Base-by-base conservation (phyloP, 1,139 yeast genomes). In the Groenewaldozyma auringiensis region DNA sequence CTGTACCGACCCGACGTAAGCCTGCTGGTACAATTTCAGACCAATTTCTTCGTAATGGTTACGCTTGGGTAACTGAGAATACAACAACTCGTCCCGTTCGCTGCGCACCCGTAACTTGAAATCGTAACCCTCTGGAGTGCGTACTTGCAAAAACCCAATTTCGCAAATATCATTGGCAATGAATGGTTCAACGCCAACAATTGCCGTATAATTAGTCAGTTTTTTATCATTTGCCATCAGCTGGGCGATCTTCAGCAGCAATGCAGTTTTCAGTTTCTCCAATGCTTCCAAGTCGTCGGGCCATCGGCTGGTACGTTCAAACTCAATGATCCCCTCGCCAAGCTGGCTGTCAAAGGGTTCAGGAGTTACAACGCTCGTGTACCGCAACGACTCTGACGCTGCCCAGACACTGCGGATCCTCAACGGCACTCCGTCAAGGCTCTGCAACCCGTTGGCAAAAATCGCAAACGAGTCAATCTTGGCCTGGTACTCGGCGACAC, bases 241-340 rank as follows among this genome's bases (percentile, higher is more conserved):
- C 47, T 85, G 87, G 50, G 78, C 74, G 16, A 89, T 76, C 56
- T 84, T 83, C 43, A 94, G 63, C 55, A 92, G 68, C 55, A 94
- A 86, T 4, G 97, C 98, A 34, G 92, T 76, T 61, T 94, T 94
- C 16, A 95, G 84, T 58, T 83, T 81, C 61, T 92, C 98, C 48
- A 88, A 69, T 0, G 96, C 89, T 33, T 73, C 69, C 3, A 87
- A 63, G 62, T 92, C 96, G 64, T 86, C 95, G 1, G 99, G 98
- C 99, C 98, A 94, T 63, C 81, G 79, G n/a, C 79, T 74, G 1
- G 96, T 84, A 2, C 85, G 71, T 67, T 94, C 98, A 64, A 94
- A 87, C 64, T 88, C 95, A 41, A 94, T 64, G 11, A 89, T 74
- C 21, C 82, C 80, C 43, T 83, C 88, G 54, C 84, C 86, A 71